Conservation (phyloP, 495 filamentous ascomycete species). For the Penicillium lividum region DNA sequence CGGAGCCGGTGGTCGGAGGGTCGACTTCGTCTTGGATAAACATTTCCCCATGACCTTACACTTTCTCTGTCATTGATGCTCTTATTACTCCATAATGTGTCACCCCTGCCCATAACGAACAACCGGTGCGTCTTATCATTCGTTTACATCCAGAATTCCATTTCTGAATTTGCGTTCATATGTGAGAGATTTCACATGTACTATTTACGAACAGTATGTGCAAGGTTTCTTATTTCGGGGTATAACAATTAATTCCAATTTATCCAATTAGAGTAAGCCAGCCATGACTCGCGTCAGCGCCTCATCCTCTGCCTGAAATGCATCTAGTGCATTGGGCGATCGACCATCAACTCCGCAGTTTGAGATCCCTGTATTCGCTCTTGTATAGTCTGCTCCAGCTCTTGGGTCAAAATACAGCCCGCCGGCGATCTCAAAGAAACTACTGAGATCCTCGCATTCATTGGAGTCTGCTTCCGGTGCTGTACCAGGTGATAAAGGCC, state of each 20-base stretch:
- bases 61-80: too few relatives aligned
- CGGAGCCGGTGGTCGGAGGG: constrained; percentile 35
- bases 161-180: too few relatives aligned
- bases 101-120: too few relatives aligned
- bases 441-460: constrained; percentile 42
- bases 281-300: constrained; percentile 45
- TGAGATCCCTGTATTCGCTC: constrained; percentile 18
- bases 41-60: neutral
- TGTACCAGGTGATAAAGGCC: constrained; percentile 24
- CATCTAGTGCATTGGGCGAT: constrained; percentile 23
- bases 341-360: constrained; percentile 6
- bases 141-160: too few relatives aligned
- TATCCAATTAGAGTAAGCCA: constrained; percentile 32
- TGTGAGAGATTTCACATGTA: too few relatives aligned
- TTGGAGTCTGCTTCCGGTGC: constrained; percentile 20
- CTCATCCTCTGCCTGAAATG: constrained; percentile 44
- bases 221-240: neutral
- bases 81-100: too few relatives aligned
- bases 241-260: too few relatives aligned
- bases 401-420: constrained; percentile 39
- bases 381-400: constrained; percentile 12
- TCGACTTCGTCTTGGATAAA: constrained; percentile 27
- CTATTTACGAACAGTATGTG: neutral
- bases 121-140: too few relatives aligned
- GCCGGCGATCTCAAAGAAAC: constrained; percentile 47